A percentile compares a stretch with the other conserved stretches of the same genome.
Conservation (phyloP, 2,329 filamentous ascomycete genomes). For the Macroventuria anomochaeta region DNA sequence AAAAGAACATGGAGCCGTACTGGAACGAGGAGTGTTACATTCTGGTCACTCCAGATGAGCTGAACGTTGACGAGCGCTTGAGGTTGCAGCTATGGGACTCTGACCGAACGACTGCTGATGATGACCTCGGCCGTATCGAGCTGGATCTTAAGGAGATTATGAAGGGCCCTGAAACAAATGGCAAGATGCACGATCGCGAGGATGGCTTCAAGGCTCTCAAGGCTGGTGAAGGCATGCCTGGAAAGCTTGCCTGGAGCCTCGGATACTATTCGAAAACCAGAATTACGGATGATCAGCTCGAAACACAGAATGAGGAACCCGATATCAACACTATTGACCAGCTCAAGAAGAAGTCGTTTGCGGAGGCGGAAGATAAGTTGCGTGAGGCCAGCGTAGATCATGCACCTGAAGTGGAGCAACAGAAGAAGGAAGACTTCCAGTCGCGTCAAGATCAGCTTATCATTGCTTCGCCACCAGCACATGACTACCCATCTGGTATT, state of each 20-base stretch:
- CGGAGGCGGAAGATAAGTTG: constrained; percentile 65
- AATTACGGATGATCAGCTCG: constrained; percentile 67
- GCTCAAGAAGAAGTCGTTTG: constrained; percentile 63
- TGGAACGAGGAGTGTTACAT: constrained; percentile 76
- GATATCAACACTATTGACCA: constrained; percentile 64
- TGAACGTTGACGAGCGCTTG: constrained; percentile 74
- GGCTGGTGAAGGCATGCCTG: constrained; percentile 71
- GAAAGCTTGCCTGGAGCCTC: constrained; percentile 71
- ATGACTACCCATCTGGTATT: constrained; percentile 68
- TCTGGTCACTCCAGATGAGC: constrained; percentile 72
- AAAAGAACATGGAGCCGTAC: constrained; percentile 68
- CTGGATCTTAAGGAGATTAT: constrained; percentile 71
- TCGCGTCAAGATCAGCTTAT: constrained; percentile 65
- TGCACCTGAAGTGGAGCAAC: constrained; percentile 69
- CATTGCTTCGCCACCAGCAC: constrained; percentile 69
- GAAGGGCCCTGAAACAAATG: constrained; percentile 63
- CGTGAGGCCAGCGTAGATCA: constrained; percentile 69
- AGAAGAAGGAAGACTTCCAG: constrained; percentile 71
- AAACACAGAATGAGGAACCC: constrained; percentile 65
- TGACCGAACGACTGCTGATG: constrained; percentile 73
- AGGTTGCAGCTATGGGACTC: constrained; percentile 78
- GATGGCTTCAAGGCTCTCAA: constrained; percentile 72
- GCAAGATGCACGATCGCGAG: constrained; percentile 66
- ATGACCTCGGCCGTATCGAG: constrained; percentile 76
- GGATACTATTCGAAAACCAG: constrained; percentile 73